A percentile compares a stretch with the other conserved stretches of the same genome.
Evolutionary conservation across 805 yeast genomes (phyloP).

Genomic region (Grigorovia humatica): DNA sequence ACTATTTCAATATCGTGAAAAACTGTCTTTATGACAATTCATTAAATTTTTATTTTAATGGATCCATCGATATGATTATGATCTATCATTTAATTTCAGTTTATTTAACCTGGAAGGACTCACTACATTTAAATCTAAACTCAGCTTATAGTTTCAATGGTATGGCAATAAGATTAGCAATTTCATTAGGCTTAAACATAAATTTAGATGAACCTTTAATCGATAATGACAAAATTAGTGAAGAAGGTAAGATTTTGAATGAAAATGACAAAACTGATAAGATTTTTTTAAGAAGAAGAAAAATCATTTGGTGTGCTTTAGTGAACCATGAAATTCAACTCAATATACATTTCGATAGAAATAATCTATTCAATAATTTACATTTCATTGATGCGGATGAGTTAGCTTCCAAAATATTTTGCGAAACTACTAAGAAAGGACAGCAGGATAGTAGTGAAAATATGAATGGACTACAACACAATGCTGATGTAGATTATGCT

Average conservation of each 20-base stretch:
- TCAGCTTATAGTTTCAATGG: constrained; percentile 50
- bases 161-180: constrained; percentile 54
- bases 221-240: background rate
- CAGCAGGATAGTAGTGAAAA: background rate
- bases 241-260: no score
- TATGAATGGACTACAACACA: background rate
- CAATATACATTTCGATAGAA: constrained; percentile 29
- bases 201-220: background rate
- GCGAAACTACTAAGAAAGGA: background rate
- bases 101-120: constrained; percentile 55
- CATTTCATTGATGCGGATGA: background rate
- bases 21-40: constrained; percentile 22
- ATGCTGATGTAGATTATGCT: background rate
- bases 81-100: constrained; percentile 46
- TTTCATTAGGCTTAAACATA: constrained; percentile 42
- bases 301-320: constrained; percentile 61
- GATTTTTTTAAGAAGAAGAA: constrained; percentile 36
- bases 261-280: constrained; percentile 14
- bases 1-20: constrained; percentile 47
- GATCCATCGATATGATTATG: constrained; percentile 40
- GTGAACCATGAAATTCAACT: constrained; percentile 55
- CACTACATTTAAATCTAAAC: constrained; percentile 37
- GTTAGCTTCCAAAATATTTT: background rate
- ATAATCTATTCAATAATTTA: constrained; percentile 3
- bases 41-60: constrained; percentile 29